A percentile compares a stretch with the other conserved stretches of the same genome.
Evolutionary conservation across 352 stramenopile species (phyloP).

Genomic region (Pythium monospermum): DNA sequence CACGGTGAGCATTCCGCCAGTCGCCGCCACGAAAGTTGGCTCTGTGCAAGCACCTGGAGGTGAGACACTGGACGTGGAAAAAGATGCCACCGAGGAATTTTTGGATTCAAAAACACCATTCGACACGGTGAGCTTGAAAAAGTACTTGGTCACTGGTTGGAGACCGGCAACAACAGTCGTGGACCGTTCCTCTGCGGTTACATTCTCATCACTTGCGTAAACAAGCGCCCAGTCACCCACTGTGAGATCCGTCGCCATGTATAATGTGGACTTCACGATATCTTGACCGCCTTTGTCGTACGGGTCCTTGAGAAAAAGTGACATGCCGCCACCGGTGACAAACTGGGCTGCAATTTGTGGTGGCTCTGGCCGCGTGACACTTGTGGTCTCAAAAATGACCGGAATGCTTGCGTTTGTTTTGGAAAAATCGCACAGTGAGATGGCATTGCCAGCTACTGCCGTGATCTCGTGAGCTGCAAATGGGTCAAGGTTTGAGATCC

Average conservation of each 20-base stretch:
- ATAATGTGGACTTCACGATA: slow-evolving; percentile 37
- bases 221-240: slow-evolving; percentile 30
- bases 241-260: slow-evolving; percentile 24
- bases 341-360: slow-evolving; percentile 22
- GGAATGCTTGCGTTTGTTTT: slow-evolving; percentile 19
- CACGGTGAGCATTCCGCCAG: slow-evolving; percentile 22
- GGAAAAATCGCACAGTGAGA: slow-evolving; percentile 42
- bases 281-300: slow-evolving; percentile 38
- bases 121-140: slow-evolving; percentile 33
- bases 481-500: slow-evolving; percentile 25
- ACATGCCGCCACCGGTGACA: slow-evolving; percentile 45
- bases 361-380: slow-evolving; percentile 22
- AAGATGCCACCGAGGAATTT: slow-evolving; percentile 31
- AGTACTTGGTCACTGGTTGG: slow-evolving; percentile 25
- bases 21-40: slow-evolving; percentile 8
- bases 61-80: slow-evolving; percentile 36
- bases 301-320: slow-evolving; percentile 35
- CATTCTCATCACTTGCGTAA: slow-evolving; percentile 10
- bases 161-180: slow-evolving; percentile 33
- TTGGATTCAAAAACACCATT: slow-evolving; percentile 41
- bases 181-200: slow-evolving; percentile 6
- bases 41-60: slow-evolving; percentile 38
- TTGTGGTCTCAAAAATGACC: slow-evolving; percentile 22
- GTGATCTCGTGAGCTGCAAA: slow-evolving; percentile 29
- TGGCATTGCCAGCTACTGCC: slow-evolving; percentile 31